Evolutionary conservation across 257 asterid genomes (phyloP).

Genomic region (Avicennia marina): DNA sequence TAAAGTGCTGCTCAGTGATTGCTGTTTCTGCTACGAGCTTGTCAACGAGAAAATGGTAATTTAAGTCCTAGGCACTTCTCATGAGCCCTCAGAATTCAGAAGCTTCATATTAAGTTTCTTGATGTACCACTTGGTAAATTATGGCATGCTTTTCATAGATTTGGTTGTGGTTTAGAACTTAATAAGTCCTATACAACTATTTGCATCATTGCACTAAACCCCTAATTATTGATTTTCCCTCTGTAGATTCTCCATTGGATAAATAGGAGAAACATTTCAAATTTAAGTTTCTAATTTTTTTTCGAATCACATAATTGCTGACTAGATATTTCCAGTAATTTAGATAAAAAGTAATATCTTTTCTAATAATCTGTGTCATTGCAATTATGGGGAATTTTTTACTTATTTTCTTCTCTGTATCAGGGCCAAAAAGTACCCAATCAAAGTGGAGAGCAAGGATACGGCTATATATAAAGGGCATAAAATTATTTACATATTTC

Average conservation of each 20-base stretch:
- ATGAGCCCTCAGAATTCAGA: no score
- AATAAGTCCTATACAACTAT: no score
- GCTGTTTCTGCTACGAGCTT: slow-evolving; percentile 84
- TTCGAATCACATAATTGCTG: no score
- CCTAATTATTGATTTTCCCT: no score
- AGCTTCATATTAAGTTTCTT: slow-evolving; percentile 17
- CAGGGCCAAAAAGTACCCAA: slow-evolving; percentile 93
- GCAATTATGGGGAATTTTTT: background rate
- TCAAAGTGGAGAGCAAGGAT: slow-evolving; percentile 72
- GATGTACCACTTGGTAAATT: slow-evolving; percentile 2
- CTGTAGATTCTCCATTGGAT: no score
- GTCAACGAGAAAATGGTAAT: slow-evolving; percentile 78
- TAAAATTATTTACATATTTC: slow-evolving; percentile 57
- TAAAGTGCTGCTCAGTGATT: slow-evolving; percentile 61
- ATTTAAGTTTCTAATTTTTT: no score
- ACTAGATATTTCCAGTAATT: no score
- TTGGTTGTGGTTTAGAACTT: no score
- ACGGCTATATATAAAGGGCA: slow-evolving; percentile 64
- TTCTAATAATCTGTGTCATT: background rate
- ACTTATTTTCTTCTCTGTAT: slow-evolving; percentile 24
- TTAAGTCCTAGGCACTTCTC: slow-evolving; percentile 12
- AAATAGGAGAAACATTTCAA: no score
- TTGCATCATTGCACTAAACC: no score
- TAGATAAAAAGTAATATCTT: no score
- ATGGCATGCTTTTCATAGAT: no score